These are phyloP conservation scores for Mayamaea pseudoterrestris DNA, from an alignment of 108 stramenopile genomes.

Conservation along the genomic window DNA sequence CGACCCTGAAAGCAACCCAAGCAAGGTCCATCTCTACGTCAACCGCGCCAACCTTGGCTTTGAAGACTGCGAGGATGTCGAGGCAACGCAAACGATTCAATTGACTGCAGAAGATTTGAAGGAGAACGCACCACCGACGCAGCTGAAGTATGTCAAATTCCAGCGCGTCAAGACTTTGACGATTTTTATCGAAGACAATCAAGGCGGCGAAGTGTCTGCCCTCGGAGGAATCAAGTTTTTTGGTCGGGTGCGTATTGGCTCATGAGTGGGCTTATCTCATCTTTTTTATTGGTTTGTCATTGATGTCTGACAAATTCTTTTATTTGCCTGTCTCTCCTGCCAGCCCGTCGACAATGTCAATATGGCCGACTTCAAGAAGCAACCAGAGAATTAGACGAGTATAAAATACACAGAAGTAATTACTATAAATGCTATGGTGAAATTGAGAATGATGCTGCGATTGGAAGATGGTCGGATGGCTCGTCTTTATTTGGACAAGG, in stretches of 20 bases:
- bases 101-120: conserved; percentile 57
- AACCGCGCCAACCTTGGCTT: conserved; percentile 78
- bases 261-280: too few species aligned
- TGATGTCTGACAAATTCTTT: too few species aligned
- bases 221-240: conserved; percentile 60
- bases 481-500: conserved; percentile 75
- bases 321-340: too few species aligned
- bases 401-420: not conserved
- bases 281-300: too few species aligned
- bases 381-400: not conserved
- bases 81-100: conserved; percentile 61
- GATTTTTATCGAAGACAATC: conserved; percentile 81
- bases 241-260: too few species aligned
- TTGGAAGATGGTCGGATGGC: conserved; percentile 86
- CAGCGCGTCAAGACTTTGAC: conserved; percentile 74
- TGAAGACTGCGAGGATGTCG: conserved; percentile 82
- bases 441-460: conserved; percentile 54
- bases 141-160: conserved; percentile 69
- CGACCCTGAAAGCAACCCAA: conserved; percentile 61
- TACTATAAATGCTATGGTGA: not conserved
- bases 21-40: conserved; percentile 52
- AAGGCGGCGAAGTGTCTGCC: conserved; percentile 65
- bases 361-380: not conserved
- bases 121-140: conserved; percentile 40
- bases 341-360: not conserved